phyloP scores from a whole-genome alignment of 176 grass and related monocot genomes.

The Cymbopogon citratus region DNA sequence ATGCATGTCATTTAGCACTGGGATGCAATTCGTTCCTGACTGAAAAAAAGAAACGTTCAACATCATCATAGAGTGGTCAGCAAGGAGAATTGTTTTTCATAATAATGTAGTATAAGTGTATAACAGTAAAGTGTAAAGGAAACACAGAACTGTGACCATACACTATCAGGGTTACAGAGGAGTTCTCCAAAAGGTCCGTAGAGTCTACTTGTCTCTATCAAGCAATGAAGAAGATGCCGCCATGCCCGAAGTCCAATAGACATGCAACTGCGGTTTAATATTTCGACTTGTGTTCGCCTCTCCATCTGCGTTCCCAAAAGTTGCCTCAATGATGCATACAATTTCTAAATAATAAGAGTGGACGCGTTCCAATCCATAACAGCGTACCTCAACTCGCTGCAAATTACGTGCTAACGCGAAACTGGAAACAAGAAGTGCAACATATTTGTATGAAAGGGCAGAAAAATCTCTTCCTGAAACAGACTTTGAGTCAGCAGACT shows the following conservation, averaged over 20 bases:
- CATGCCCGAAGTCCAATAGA: constrained; percentile 81
- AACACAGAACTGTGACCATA: constrained; percentile 46
- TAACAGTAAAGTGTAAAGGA: constrained; percentile 8
- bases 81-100: constrained; percentile 12
- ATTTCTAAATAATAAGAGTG: constrained; percentile 21
- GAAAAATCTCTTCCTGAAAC: constrained; percentile 90
- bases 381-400: constrained; percentile 76
- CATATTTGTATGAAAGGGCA: constrained; percentile 92
- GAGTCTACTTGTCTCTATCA: constrained; percentile 76
- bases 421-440: constrained; percentile 90
- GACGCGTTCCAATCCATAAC: constrained; percentile 22
- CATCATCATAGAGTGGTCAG: neutral
- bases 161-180: constrained; percentile 64
- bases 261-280: constrained; percentile 69
- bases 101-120: constrained; percentile 1
- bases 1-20: neutral
- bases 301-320: constrained; percentile 76
- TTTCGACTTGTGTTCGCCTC: constrained; percentile 69
- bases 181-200: constrained; percentile 80
- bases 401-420: constrained; percentile 88
- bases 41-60: neutral
- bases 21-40: neutral
- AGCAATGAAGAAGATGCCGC: constrained; percentile 89
- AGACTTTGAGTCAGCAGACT: constrained; percentile 71
- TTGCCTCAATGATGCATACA: constrained; percentile 12